Evolutionary conservation across 2,329 filamentous ascomycete species (phyloP).

Genomic region (Fusarium albosuccineum): DNA sequence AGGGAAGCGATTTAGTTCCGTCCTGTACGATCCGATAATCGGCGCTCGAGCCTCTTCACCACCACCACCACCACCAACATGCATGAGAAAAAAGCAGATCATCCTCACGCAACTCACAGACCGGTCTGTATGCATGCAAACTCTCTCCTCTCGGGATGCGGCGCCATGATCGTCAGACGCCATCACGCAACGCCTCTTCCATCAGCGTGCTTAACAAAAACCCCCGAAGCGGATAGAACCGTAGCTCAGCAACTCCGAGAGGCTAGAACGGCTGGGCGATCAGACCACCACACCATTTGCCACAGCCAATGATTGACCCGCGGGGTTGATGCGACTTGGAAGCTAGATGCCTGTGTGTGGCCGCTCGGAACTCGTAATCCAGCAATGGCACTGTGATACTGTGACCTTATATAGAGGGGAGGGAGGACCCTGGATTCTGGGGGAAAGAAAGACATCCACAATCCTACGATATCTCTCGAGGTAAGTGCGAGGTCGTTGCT

Average conservation of each 20-base stretch:
- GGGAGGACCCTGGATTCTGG: not conserved
- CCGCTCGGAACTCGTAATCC: not conserved
- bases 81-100: not conserved
- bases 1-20: not conserved
- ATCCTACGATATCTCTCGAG: not conserved
- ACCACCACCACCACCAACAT: no score
- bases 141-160: not conserved
- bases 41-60: not conserved
- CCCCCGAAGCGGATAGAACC: not conserved
- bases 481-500: conserved; percentile 3
- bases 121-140: not conserved
- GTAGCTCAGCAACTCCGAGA: not conserved
- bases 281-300: conserved; percentile 19
- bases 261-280: not conserved
- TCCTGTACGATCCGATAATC: not conserved
- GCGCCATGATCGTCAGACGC: not conserved
- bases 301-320: conserved; percentile 17
- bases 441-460: conserved; percentile 11
- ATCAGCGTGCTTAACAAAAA: not conserved
- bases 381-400: not conserved
- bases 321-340: conserved; percentile 15
- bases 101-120: conserved; percentile 1
- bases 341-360: conserved; percentile 11
- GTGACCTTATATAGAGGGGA: conserved; percentile 7
- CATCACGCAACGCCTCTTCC: conserved; percentile 10